Evolutionary conservation across 495 filamentous ascomycete genomes (phyloP), one percentile per base, ranked within the genome.

Genomic region (Xylaria grammica): DNA sequence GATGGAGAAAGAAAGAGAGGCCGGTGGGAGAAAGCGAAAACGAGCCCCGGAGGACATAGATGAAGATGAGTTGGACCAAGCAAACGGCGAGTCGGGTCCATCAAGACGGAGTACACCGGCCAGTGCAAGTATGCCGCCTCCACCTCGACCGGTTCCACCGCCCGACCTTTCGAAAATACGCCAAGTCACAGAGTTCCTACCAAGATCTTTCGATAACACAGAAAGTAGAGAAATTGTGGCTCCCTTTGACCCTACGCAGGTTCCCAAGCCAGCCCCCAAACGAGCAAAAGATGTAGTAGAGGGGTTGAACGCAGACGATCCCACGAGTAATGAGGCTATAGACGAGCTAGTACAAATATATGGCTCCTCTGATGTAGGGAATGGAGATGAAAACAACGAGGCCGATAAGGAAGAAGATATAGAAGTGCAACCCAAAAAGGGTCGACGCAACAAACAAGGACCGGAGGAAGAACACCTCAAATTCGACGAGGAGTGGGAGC

Each of bases 401-500:
- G 19, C 19, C 36, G 53, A 69, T n/a, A 46, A 62, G 15, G 36
- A 69, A 13, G 58, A 63, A 32, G 46, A 60, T 24, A 27, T 62
- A 54, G 68, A 72, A 63, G 64, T 70, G 57, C 62, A 70, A 27
- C 36, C 65, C 10, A 60, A 54, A 38, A 62, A 55, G 52, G 45
- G 53, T 27, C 46, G 64, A 27, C 64, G 72, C 36, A 65, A 67
- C 19, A 71, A 65, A 45, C 67, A 68, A 36, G 63, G 44, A 29
- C n/a, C 66, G 20, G 49, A 52, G 20, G 64, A 69, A 52, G 64
- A 65, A 20, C 57, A 30, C 3, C 65, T 82, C 52, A 71, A 64
- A 27, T 77, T 79, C 58, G 74, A 82, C 38, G 71, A 80, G 2
- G 81, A 76, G 46, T 86, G 83, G 82, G 75, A 79, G 63, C 66